Evolutionary conservation across 805 yeast species (phyloP).

Genomic region (Monosporozyma siamensis): DNA sequence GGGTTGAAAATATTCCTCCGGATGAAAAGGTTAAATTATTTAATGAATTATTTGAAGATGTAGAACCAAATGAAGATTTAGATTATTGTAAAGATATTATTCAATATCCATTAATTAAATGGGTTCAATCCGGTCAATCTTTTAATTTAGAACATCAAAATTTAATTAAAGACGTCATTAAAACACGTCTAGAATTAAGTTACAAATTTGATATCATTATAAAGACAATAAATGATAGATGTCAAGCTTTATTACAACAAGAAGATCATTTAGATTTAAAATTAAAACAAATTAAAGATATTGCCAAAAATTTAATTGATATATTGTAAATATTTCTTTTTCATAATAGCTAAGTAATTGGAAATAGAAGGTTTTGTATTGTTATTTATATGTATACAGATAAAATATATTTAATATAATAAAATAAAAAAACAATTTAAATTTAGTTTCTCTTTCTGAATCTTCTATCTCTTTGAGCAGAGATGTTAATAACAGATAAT

Average conservation of each 20-base stretch:
- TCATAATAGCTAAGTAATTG: too few relatives aligned
- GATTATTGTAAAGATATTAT: neutral
- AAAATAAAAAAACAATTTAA: neutral
- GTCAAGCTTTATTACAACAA: conserved; percentile 26
- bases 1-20: too few relatives aligned
- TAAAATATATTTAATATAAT: neutral
- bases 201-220: conserved; percentile 33
- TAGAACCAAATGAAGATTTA: neutral
- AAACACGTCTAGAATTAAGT: conserved; percentile 34
- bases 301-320: conserved; percentile 32
- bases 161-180: conserved; percentile 30
- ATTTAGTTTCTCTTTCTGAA: conserved; percentile 77
- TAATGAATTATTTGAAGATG: neutral
- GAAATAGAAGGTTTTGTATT: too few relatives aligned
- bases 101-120: conserved; percentile 15
- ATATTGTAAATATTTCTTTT: neutral
- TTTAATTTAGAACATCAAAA: conserved; percentile 29
- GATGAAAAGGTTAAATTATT: neutral
- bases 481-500: conserved; percentile 73
- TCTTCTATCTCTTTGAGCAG: conserved; percentile 88
- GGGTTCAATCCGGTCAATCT: conserved; percentile 33
- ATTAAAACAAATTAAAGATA: conserved; percentile 31
- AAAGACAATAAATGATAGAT: conserved; percentile 31
- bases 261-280: conserved; percentile 30
- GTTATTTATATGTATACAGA: too few relatives aligned